Percentiles rank a stretch among this genome's conserved stretches.
Evolutionary conservation across 164 flowering plant genomes (phyloP).

Genomic region (Vitis amurensis): DNA sequence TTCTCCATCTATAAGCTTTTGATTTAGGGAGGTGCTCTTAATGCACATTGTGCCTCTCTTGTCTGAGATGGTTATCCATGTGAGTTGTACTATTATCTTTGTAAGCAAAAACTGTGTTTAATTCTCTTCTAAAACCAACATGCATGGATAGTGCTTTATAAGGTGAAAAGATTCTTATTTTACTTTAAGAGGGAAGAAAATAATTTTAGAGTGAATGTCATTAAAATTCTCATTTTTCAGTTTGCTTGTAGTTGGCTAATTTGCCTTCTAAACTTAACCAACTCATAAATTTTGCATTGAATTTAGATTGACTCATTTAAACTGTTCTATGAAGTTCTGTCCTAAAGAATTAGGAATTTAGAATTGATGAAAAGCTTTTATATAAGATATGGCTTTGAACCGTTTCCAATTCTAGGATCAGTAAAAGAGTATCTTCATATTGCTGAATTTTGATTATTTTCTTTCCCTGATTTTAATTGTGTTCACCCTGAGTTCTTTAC

Average conservation of each 20-base stretch:
- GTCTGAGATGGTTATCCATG: too few relatives aligned
- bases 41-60: too few relatives aligned
- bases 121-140: too few relatives aligned
- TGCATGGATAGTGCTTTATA: too few relatives aligned
- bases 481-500: not conserved
- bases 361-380: not conserved
- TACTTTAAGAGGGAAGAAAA: not conserved
- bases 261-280: not conserved
- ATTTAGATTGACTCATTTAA: not conserved
- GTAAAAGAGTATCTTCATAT: not conserved
- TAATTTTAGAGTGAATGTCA: not conserved
- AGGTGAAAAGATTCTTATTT: not conserved
- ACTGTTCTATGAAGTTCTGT: too few relatives aligned
- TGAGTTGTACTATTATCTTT: too few relatives aligned
- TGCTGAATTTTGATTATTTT: conserved; percentile 1
- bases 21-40: too few relatives aligned
- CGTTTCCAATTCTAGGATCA: not conserved
- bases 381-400: not conserved
- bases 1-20: too few relatives aligned
- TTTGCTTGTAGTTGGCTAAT: not conserved
- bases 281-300: not conserved
- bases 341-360: not conserved
- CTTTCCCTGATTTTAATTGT: not conserved
- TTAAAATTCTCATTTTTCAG: not conserved
- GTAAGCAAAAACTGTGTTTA: too few relatives aligned